Conservation (phyloP, 2,329 filamentous ascomycete species). For the Allantophomopsis cytisporea region DNA sequence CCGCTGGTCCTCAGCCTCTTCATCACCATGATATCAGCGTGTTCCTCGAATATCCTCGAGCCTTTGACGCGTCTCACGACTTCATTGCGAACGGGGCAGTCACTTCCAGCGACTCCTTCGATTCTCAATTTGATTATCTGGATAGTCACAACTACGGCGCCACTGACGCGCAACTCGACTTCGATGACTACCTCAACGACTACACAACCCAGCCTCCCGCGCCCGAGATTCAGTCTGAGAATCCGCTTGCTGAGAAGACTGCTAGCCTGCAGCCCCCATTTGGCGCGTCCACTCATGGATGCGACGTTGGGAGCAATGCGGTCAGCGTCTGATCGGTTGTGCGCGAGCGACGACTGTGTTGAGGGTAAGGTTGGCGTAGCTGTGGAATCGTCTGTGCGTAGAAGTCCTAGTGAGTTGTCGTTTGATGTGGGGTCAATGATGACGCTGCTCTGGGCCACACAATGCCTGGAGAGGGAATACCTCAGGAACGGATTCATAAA, state of each 20-base stretch:
- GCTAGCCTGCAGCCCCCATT: slow-evolving; percentile 59
- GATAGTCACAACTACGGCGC: slow-evolving; percentile 44
- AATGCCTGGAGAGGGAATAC: slow-evolving; percentile 1
- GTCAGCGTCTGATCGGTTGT: slow-evolving; percentile 44
- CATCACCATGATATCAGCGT: slow-evolving; percentile 53
- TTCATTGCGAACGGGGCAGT: slow-evolving; percentile 65
- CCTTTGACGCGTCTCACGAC: slow-evolving; percentile 60
- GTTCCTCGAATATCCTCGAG: slow-evolving; percentile 56
- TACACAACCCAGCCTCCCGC: slow-evolving; percentile 20
- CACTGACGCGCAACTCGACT: slow-evolving; percentile 35
- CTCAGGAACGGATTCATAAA: too few relatives aligned
- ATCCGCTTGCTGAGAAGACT: slow-evolving; percentile 27
- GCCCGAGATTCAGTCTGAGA: slow-evolving; percentile 3
- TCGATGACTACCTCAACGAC: slow-evolving; percentile 36
- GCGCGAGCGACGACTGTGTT: slow-evolving; percentile 14
- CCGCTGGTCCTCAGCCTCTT: slow-evolving; percentile 43
- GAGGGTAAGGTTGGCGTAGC: slow-evolving; percentile 8
- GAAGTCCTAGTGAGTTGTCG: slow-evolving; percentile 9
- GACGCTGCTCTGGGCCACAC: slow-evolving; percentile 18
- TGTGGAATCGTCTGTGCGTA: slow-evolving; percentile 5
- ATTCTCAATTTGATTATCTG: slow-evolving; percentile 55
- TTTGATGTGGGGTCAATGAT: slow-evolving; percentile 17
- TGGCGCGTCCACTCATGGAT: slow-evolving; percentile 63
- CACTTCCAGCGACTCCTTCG: slow-evolving; percentile 55
- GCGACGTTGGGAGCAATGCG: slow-evolving; percentile 62